Percentiles rank a stretch among this genome's conserved stretches.
Evolutionary conservation across 2,329 filamentous ascomycete genomes (phyloP).

Genomic region (Amesomyces nigricolor): DNA sequence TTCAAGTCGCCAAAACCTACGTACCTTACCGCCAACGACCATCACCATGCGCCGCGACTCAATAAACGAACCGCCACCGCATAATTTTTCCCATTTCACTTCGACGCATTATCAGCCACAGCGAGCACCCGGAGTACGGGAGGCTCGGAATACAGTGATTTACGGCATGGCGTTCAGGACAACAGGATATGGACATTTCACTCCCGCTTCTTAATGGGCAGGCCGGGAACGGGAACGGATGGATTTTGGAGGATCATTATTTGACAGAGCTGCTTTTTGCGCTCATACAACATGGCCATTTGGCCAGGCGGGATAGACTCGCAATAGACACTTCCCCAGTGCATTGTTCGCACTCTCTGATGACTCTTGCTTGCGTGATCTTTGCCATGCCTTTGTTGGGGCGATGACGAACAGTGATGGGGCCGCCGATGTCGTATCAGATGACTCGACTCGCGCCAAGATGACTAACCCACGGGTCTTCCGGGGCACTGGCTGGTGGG

Average conservation of each 20-base stretch:
- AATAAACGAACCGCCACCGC: not conserved
- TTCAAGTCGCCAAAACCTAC: too few species aligned
- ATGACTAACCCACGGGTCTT: not conserved
- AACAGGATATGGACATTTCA: not conserved
- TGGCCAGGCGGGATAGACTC: too few species aligned
- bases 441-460: constrained; percentile 14
- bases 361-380: not conserved
- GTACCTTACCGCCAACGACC: not conserved
- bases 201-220: not conserved
- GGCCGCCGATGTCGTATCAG: constrained; percentile 10
- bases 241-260: not conserved
- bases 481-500: too few species aligned
- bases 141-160: not conserved
- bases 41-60: too few species aligned
- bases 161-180: constrained; percentile 13
- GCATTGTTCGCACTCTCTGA: not conserved
- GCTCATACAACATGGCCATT: not conserved
- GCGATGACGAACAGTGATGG: not conserved
- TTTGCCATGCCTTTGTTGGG: not conserved
- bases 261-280: not conserved
- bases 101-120: not conserved
- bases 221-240: not conserved
- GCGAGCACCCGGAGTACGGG: not conserved
- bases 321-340: too few species aligned
- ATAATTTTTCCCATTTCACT: not conserved